A percentile compares a stretch with the other conserved stretches of the same genome.
phyloP scores from a whole-genome alignment of 352 stramenopile species.

The Globisporangium barbulae region DNA sequence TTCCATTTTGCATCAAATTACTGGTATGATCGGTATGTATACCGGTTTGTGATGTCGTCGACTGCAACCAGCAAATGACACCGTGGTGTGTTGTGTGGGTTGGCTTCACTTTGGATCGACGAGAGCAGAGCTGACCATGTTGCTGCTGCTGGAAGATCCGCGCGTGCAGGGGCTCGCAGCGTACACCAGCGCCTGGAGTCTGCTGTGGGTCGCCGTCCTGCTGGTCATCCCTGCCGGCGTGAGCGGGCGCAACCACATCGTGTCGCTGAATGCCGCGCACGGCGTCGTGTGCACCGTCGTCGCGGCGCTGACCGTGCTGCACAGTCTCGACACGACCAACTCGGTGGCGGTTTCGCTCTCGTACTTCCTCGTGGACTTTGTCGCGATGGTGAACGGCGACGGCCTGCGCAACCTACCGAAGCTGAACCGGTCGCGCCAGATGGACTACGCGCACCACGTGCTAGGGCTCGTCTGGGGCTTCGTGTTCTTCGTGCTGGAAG shows the following conservation, averaged over 20 bases:
- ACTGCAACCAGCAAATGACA: background rate
- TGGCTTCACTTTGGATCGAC: constrained; percentile 8
- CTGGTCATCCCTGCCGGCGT: constrained; percentile 35
- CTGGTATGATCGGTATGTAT: background rate
- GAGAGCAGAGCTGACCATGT: background rate
- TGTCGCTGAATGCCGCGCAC: constrained; percentile 66
- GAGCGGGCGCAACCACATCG: constrained; percentile 57
- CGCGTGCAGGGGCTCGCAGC: constrained; percentile 33
- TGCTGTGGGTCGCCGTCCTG: constrained; percentile 50
- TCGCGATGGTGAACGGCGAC: constrained; percentile 55
- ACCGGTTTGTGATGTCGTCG: background rate
- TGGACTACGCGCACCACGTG: constrained; percentile 76
- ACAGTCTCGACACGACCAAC: constrained; percentile 43
- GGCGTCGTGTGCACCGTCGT: constrained; percentile 56
- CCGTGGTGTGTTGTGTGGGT: background rate
- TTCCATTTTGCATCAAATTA: no score
- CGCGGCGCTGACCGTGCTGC: constrained; percentile 41
- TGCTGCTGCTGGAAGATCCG: constrained; percentile 17
- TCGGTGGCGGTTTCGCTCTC: constrained; percentile 58
- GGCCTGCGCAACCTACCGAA: constrained; percentile 30
- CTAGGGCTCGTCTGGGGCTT: constrained; percentile 63
- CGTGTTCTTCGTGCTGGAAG: constrained; percentile 57
- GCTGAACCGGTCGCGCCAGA: constrained; percentile 44
- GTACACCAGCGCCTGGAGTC: constrained; percentile 37
- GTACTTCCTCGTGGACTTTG: constrained; percentile 71